Evolutionary conservation across 225 moss, liverwort and hornwort genomes (phyloP).

Genomic region (Straminergon stramineum): DNA sequence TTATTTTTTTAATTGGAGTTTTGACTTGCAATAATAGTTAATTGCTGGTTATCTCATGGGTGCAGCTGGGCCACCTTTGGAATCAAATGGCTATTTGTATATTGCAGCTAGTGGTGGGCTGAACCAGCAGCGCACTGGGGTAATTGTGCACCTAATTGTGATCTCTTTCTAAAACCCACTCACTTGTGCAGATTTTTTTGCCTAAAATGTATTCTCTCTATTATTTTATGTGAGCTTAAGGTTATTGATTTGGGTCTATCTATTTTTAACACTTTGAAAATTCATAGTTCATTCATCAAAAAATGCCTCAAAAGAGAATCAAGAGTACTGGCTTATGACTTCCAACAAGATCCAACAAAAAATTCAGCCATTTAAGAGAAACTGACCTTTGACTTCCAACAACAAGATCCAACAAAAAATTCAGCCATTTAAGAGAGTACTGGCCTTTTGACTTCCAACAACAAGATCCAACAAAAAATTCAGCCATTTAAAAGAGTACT

Average conservation of each 20-base stretch:
- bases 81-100: conserved; percentile 52
- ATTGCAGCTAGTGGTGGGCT: conserved; percentile 84
- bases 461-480: neutral
- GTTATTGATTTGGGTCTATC: neutral
- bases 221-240: too few relatives aligned
- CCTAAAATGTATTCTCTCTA: too few relatives aligned
- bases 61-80: conserved; percentile 10
- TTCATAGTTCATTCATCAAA: too few relatives aligned
- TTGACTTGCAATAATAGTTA: neutral
- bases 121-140: conserved; percentile 82
- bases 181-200: too few relatives aligned
- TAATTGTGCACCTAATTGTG: neutral
- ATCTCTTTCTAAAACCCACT: neutral
- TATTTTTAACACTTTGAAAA: neutral
- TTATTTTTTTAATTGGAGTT: neutral
- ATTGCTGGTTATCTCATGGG: neutral
- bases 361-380: neutral
- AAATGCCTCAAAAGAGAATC: neutral
- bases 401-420: neutral
- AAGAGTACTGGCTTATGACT: neutral
- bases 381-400: neutral
- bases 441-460: neutral
- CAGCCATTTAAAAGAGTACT: too few relatives aligned
- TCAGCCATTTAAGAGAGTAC: too few relatives aligned
- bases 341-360: neutral